Evolutionary conservation across 2,329 filamentous ascomycete species (phyloP), one percentile per base, ranked within the genome.

Genomic region (Aureobasidium lini): DNA sequence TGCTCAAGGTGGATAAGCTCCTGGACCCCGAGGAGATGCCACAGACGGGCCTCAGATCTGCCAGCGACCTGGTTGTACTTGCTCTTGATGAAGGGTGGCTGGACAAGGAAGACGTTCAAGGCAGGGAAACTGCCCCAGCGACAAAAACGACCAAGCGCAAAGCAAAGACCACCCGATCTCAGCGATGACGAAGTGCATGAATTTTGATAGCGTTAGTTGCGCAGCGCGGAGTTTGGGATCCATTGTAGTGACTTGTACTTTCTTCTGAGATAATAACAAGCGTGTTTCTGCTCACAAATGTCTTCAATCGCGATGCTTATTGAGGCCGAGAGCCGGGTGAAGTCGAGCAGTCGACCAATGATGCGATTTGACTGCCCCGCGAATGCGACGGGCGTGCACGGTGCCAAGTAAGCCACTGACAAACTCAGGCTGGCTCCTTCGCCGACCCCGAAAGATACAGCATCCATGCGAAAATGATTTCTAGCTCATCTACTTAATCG

Each of bases 21-120:
- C 61, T 79, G 18, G 73, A 76, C 62, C 75, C 76, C 6, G 70
- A 73, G 46, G 64, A 63, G 18, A 60, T 74, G 56, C 50, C 53
- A 5, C 31, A 32, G 13, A 62, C 50, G 9, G 53, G 59, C 5
- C 44, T 65, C 15, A 56, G 54, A 29, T 61, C 46, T 28, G 64
- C 62, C 10, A 57, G 52, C n/a, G 61, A 64, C 31, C 44, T 73
- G 23, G 67, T 73, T 2, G 63, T 61, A 9, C 59, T 71, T 58
- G 71, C 71, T 11, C 49, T 73, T 40, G 63, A 62, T 31, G 69
- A 71, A 60, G 66, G 66, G 7, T 74, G 72, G 72, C 60, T 74
- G 54, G 64, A 67, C 57, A 63, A 67, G 28, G 66, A 65, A 43
- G 71, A 74, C 65, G 68, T 74, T 18, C 63, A 72, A 32, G 69